These are phyloP conservation scores for Ligustrum vulgare DNA, from an alignment of 257 asterid genomes.

Conservation along the genomic window DNA sequence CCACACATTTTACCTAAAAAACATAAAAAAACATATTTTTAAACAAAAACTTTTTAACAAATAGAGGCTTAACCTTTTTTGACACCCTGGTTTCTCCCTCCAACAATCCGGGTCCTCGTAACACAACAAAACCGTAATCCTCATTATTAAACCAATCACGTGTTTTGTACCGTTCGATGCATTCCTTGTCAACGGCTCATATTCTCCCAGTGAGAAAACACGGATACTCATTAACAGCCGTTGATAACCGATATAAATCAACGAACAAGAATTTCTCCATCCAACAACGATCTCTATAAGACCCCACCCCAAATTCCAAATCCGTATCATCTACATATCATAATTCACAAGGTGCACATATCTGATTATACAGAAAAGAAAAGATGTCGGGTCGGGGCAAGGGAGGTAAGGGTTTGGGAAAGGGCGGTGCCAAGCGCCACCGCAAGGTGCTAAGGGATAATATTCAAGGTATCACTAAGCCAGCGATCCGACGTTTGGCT, in stretches of 20 bases:
- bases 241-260: slow-evolving; percentile 13
- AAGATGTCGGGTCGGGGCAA: slow-evolving; percentile 60
- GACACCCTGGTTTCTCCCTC: not conserved
- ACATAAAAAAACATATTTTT: too few relatives aligned
- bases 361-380: not conserved
- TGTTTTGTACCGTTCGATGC: slow-evolving; percentile 21
- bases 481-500: slow-evolving; percentile 49
- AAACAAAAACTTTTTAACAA: too few relatives aligned
- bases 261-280: slow-evolving; percentile 19
- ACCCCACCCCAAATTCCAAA: not conserved
- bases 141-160: not conserved
- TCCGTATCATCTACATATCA: not conserved
- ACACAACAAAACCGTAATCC: slow-evolving; percentile 25
- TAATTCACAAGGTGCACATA: not conserved
- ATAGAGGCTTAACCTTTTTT: too few relatives aligned
- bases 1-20: too few relatives aligned
- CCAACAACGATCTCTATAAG: slow-evolving; percentile 16
- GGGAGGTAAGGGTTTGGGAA: slow-evolving; percentile 61
- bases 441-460: slow-evolving; percentile 54
- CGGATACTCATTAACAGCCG: slow-evolving; percentile 32
- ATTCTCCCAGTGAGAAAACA: not conserved
- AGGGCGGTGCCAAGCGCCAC: slow-evolving; percentile 60
- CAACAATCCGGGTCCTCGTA: not conserved
- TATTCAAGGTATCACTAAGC: slow-evolving; percentile 53
- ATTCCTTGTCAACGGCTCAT: slow-evolving; percentile 19